Conservation (phyloP, 768 basidiomycete species). For the Pulveroboletus sp. region DNA sequence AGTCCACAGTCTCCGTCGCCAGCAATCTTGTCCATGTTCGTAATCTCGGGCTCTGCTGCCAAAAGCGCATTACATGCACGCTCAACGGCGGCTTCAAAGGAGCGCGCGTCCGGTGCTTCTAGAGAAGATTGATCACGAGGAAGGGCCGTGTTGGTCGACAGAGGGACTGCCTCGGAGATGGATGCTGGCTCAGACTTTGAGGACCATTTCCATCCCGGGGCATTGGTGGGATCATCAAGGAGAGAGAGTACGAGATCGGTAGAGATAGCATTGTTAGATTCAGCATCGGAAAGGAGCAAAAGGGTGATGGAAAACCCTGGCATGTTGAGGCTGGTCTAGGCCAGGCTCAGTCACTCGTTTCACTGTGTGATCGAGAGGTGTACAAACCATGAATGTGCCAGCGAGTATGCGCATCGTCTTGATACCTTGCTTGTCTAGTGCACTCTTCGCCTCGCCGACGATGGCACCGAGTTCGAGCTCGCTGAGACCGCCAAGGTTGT, state of each 20-base stretch:
- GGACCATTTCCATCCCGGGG: slow-evolving; percentile 87
- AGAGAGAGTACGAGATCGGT: slow-evolving; percentile 54
- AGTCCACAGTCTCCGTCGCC: slow-evolving; percentile 85
- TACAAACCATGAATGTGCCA: slow-evolving; percentile 82
- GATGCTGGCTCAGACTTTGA: slow-evolving; percentile 41
- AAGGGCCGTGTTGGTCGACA: slow-evolving; percentile 9
- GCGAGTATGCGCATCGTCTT: slow-evolving; percentile 60
- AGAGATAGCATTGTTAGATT: slow-evolving; percentile 38
- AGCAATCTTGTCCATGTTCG: slow-evolving; percentile 84
- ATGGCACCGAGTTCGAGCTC: slow-evolving; percentile 78
- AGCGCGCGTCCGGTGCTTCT: slow-evolving; percentile 41
- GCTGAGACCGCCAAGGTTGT: slow-evolving; percentile 85
- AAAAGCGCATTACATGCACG: slow-evolving; percentile 67
- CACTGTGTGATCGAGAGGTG: not conserved
- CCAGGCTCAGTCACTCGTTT: slow-evolving; percentile 1
- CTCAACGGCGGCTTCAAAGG: slow-evolving; percentile 54
- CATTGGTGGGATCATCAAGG: slow-evolving; percentile 63
- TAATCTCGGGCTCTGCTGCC: slow-evolving; percentile 84
- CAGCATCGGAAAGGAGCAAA: slow-evolving; percentile 61
- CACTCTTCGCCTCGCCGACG: slow-evolving; percentile 55
- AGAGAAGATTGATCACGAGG: slow-evolving; percentile 19
- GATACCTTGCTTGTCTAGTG: slow-evolving; percentile 56
- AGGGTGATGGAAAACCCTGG: slow-evolving; percentile 88
- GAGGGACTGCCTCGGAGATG: slow-evolving; percentile 10
- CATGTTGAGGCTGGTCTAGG: slow-evolving; percentile 87